Conservation (phyloP, 805 yeast species). For the Wickerhamomyces silvicola region DNA sequence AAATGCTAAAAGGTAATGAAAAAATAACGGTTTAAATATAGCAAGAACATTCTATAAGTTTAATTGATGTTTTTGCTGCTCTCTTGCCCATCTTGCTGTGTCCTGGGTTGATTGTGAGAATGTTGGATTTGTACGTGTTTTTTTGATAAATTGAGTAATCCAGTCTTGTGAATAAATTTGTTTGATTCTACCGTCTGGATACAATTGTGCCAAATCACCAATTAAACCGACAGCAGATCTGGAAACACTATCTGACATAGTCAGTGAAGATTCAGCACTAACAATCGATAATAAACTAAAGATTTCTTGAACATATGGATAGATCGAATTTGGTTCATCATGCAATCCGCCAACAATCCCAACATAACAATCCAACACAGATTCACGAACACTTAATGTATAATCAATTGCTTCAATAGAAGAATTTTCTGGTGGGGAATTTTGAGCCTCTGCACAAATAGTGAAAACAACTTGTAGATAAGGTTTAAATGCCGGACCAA, state of each 20-base stretch:
- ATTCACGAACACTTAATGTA: slow-evolving; percentile 62
- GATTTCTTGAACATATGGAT: slow-evolving; percentile 60
- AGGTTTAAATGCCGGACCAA: slow-evolving; percentile 70
- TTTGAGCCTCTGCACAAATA: slow-evolving; percentile 63
- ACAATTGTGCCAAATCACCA: slow-evolving; percentile 91
- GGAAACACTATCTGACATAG: slow-evolving; percentile 61
- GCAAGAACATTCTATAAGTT: slow-evolving; percentile 7
- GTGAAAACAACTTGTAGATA: slow-evolving; percentile 76
- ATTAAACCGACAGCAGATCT: slow-evolving; percentile 84
- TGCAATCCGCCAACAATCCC: slow-evolving; percentile 91
- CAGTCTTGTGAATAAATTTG: slow-evolving; percentile 64
- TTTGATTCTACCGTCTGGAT: slow-evolving; percentile 67
- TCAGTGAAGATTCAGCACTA: slow-evolving; percentile 52
- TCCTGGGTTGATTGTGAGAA: slow-evolving; percentile 68
- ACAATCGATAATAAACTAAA: slow-evolving; percentile 61
- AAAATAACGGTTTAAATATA: slow-evolving; percentile 8
- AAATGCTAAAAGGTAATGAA: slow-evolving; percentile 5
- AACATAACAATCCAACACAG: slow-evolving; percentile 93
- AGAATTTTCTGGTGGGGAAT: slow-evolving; percentile 55
- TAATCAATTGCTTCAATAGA: slow-evolving; percentile 75
- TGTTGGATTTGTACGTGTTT: slow-evolving; percentile 55
- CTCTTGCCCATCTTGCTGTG: slow-evolving; percentile 98
- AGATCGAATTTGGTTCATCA: slow-evolving; percentile 57
- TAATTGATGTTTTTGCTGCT: slow-evolving; percentile 35
- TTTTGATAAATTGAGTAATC: slow-evolving; percentile 73